Evolutionary conservation across 768 basidiomycete species (phyloP).

Genomic region (Trametopsis cervina): DNA sequence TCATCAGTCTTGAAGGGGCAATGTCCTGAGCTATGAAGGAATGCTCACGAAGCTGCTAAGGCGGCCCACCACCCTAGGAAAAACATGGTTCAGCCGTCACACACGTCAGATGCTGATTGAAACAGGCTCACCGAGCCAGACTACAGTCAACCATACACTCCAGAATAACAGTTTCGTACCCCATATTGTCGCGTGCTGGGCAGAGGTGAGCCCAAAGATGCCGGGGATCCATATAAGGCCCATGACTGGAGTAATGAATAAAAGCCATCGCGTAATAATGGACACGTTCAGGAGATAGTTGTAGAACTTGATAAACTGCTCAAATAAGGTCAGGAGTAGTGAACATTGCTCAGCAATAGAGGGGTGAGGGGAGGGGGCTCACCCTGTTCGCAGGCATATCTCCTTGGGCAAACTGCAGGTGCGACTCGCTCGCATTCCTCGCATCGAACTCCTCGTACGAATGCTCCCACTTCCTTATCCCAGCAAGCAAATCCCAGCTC

Average conservation of each 20-base stretch:
- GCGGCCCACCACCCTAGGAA: conserved; percentile 78
- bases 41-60: conserved; percentile 53
- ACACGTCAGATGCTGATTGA: background rate
- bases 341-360: background rate
- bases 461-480: conserved; percentile 45
- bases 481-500: conserved; percentile 46
- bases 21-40: background rate
- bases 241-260: conserved; percentile 73
- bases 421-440: conserved; percentile 41
- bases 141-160: conserved; percentile 78
- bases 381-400: conserved; percentile 54
- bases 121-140: conserved; percentile 56
- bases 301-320: conserved; percentile 56
- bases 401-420: conserved; percentile 53
- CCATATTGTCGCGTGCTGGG: conserved; percentile 50
- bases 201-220: conserved; percentile 55
- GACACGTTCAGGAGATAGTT: conserved; percentile 70
- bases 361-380: conserved; percentile 15
- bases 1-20: background rate
- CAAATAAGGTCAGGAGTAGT: background rate
- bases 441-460: conserved; percentile 54
- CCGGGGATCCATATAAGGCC: conserved; percentile 66
- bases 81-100: no score
- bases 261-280: conserved; percentile 71
- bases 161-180: conserved; percentile 62